Evolutionary conservation across 2,329 filamentous ascomycete species (phyloP).

Genomic region (Rutstroemia sp.): DNA sequence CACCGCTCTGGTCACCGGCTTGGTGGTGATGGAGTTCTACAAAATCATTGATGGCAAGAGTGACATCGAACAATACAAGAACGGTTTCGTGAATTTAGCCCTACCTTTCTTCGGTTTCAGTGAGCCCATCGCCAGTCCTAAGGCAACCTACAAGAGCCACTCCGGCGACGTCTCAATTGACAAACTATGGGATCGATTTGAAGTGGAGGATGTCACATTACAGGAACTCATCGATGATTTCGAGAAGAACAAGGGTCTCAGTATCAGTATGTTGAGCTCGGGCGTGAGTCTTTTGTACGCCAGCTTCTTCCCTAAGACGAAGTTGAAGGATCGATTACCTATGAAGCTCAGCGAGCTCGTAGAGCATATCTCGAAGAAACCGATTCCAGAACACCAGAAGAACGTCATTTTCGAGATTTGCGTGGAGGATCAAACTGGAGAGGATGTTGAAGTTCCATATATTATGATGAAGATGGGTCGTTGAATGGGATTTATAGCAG

Average conservation of each 20-base stretch:
- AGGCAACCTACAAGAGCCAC: conserved; percentile 79
- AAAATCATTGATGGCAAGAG: conserved; percentile 94
- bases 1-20: conserved; percentile 87
- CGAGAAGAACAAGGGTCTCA: conserved; percentile 64
- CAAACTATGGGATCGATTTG: conserved; percentile 97
- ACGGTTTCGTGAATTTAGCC: conserved; percentile 94
- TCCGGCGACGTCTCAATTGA: conserved; percentile 77
- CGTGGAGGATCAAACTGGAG: conserved; percentile 76
- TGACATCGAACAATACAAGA: conserved; percentile 99
- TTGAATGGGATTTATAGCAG: conserved; percentile 14
- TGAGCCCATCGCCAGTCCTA: conserved; percentile 89
- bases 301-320: conserved; percentile 74
- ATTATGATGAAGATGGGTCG: conserved; percentile 67
- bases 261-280: conserved; percentile 90
- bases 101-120: conserved; percentile 98
- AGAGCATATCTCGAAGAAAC: conserved; percentile 84
- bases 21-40: conserved; percentile 89
- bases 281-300: conserved; percentile 93
- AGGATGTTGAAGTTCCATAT: conserved; percentile 96
- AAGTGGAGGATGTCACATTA: conserved; percentile 79
- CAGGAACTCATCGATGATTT: conserved; percentile 79
- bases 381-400: conserved; percentile 83
- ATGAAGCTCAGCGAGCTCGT: conserved; percentile 87
- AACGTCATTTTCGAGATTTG: conserved; percentile 96
- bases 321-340: conserved; percentile 70